Evolutionary conservation across 192 early-diverging fungal species (phyloP).

Genomic region (Dissophora globulifera): DNA sequence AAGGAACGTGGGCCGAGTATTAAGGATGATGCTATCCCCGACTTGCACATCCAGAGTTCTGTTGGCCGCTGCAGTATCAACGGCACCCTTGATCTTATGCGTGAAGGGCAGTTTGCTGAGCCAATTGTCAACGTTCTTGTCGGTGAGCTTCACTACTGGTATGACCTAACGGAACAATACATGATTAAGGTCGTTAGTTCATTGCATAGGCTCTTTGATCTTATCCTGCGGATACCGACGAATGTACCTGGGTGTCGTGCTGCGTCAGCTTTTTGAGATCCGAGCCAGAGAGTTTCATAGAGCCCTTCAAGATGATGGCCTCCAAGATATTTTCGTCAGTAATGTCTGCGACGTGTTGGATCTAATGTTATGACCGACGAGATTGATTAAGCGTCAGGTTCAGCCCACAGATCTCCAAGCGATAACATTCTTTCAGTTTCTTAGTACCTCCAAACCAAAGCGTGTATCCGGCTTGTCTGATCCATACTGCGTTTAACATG

Average conservation of each 20-base stretch:
- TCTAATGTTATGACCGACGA: constrained; percentile 51
- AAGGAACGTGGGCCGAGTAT: constrained; percentile 58
- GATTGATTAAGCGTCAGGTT: neutral
- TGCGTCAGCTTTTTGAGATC: constrained; percentile 45
- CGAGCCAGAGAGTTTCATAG: constrained; percentile 40
- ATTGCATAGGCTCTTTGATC: neutral
- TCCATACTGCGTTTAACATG: constrained; percentile 66
- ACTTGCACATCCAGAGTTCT: constrained; percentile 52
- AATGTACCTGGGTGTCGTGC: constrained; percentile 12
- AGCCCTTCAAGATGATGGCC: constrained; percentile 61
- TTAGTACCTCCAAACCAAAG: constrained; percentile 77
- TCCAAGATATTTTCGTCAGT: constrained; percentile 53
- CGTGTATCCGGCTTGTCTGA: constrained; percentile 93
- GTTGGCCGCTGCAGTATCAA: constrained; percentile 15
- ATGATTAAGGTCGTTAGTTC: neutral
- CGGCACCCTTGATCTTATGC: constrained; percentile 19
- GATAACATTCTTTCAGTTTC: too few relatives aligned
- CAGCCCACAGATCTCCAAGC: neutral
- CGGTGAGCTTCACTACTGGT: constrained; percentile 60
- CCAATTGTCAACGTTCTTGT: constrained; percentile 57
- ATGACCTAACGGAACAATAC: constrained; percentile 4
- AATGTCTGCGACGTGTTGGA: constrained; percentile 39
- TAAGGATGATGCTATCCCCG: constrained; percentile 69
- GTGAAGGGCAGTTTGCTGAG: constrained; percentile 37
- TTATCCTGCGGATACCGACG: neutral